A percentile compares a stretch with the other conserved stretches of the same genome.
phyloP scores from a whole-genome alignment of 306 rosid genomes.

The Dryas alaskensis region DNA sequence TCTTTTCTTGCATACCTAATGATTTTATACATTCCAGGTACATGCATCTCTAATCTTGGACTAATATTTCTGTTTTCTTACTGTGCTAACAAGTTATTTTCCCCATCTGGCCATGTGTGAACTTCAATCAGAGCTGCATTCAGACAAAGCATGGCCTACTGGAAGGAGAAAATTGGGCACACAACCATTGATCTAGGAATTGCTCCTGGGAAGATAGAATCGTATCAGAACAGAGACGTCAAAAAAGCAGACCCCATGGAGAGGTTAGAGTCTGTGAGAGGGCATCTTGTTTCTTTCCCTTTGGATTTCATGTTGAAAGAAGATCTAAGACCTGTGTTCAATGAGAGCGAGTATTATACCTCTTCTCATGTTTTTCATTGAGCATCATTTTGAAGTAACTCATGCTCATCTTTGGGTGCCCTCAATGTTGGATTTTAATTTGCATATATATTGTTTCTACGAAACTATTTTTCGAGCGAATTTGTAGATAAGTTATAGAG shows the following conservation, averaged over 20 bases:
- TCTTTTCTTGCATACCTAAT: slow-evolving; percentile 83
- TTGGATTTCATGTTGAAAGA: slow-evolving; percentile 87
- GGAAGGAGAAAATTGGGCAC: slow-evolving; percentile 78
- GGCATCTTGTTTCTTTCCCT: slow-evolving; percentile 92
- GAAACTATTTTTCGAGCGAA: neutral
- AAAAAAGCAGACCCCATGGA: slow-evolving; percentile 53
- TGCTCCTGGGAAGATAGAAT: slow-evolving; percentile 61
- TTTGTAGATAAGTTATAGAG: slow-evolving; percentile 1
- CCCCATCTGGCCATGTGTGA: neutral
- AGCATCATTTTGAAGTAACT: neutral
- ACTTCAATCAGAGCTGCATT: slow-evolving; percentile 59
- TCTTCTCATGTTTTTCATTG: slow-evolving; percentile 83
- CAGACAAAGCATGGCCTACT: slow-evolving; percentile 59
- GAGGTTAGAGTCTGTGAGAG: slow-evolving; percentile 66
- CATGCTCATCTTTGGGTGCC: neutral
- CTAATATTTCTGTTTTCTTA: neutral
- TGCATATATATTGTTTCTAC: neutral
- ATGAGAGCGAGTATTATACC: slow-evolving; percentile 89
- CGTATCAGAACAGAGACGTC: slow-evolving; percentile 54
- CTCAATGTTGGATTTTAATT: neutral
- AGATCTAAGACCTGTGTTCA: slow-evolving; percentile 91
- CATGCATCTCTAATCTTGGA: neutral
- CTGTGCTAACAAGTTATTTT: slow-evolving; percentile 26
- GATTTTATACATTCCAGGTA: slow-evolving; percentile 89
- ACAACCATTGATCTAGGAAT: slow-evolving; percentile 91